These are phyloP conservation scores for Marasmius sp. DNA, from an alignment of 1,284 basidiomycete species.

Conservation along the genomic window DNA sequence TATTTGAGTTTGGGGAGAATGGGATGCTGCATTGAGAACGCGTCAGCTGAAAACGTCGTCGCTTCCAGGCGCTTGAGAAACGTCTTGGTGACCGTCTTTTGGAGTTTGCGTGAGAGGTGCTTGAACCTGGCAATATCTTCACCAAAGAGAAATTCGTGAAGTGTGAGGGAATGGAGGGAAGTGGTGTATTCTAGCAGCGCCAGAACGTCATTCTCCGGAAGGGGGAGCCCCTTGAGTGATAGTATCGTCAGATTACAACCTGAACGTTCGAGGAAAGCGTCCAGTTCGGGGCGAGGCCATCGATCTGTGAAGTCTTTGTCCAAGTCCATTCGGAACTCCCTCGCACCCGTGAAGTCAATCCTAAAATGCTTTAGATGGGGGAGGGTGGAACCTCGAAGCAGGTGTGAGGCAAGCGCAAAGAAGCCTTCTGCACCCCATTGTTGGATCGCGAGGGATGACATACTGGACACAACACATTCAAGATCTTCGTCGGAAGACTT, in stretches of 20 bases:
- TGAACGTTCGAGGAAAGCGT: background rate
- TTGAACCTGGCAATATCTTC: background rate
- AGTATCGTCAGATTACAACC: background rate
- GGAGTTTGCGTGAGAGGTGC: background rate
- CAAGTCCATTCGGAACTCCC: background rate
- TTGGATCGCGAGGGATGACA: too few species aligned
- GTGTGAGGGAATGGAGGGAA: background rate
- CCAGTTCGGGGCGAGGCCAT: background rate
- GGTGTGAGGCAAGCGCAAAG: too few species aligned
- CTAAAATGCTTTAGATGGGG: background rate
- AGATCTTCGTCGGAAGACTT: too few species aligned
- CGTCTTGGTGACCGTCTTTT: background rate
- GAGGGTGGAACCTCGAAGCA: too few species aligned
- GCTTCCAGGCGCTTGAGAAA: background rate
- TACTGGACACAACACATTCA: too few species aligned
- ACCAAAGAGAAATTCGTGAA: background rate
- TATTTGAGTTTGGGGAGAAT: background rate
- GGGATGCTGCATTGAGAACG: background rate
- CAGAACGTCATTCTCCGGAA: background rate
- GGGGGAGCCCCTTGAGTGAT: background rate
- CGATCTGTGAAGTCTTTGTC: background rate
- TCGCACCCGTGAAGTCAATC: background rate
- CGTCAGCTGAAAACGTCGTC: background rate
- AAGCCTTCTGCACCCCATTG: too few species aligned
- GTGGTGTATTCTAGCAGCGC: background rate